Base-by-base conservation (phyloP, 192 early-diverging fungal species). In the Rhizoclosmatium sp. region DNA sequence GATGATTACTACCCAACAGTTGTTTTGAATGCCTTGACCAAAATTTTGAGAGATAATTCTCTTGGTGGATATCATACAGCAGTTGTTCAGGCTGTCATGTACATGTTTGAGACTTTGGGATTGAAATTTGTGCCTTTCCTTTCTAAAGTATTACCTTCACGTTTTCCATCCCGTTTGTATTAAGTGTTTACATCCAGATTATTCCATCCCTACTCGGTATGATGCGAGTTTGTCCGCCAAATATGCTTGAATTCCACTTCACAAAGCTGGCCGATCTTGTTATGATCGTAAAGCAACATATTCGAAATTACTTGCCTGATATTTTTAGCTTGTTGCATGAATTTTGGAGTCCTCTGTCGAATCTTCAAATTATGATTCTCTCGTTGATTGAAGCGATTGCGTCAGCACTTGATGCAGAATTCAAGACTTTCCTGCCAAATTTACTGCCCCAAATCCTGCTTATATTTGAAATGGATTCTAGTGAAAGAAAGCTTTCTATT, bases 1-100 rank as follows among this genome's bases (percentile, higher is more conserved):
- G 95, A 97, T 31, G 94, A 94, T 23, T 96, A 98, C 77, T 97
- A 97, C 80, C 93, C 95, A 3, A 90, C 93, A 23, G 94, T 99
- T 4, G 93, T 95, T 12, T 94, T 98, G 70, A 88, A 89, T 44
- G 91, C 96, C 0, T 82, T 98, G 31, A 93, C 98, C 83, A 93
- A 93, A 81, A 96, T 99, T 69, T 82, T 98, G 47, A 79, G 91
- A 59, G 95, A 97, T 81, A 87, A 92, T 4, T 92, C 93, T 2
- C 84, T 97, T 40, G 92, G 91, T 73, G 87, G 88, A 21, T 93
- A 95, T 75, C 95, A 99, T 82, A 92, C 92, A 14, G 90, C 92
- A 3, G 96, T 94, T 0, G 92, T 96, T 49, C 92, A 95, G 60
- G 96, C 96, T 3, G 90, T 98, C 47, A 94, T 98, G 88, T 93